phyloP scores from a whole-genome alignment of 345 rosid species.

The Litchi chinensis region DNA sequence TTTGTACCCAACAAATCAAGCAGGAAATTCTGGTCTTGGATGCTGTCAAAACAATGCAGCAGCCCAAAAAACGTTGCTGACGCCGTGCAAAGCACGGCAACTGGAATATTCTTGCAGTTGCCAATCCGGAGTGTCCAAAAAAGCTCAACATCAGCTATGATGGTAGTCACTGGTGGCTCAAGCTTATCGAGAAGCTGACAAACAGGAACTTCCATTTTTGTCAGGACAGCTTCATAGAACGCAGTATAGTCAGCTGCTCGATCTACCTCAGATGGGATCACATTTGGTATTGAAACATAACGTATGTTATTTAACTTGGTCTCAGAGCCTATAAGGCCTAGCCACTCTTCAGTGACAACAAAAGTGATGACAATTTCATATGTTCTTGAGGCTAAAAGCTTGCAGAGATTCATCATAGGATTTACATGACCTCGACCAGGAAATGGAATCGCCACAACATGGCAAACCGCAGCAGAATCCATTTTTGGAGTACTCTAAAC shows the following conservation, averaged over 20 bases:
- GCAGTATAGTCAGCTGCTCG: slow-evolving; percentile 25
- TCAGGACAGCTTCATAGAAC: slow-evolving; percentile 20
- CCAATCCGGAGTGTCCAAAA: slow-evolving; percentile 42
- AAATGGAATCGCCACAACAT: slow-evolving; percentile 21
- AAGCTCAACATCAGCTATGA: slow-evolving; percentile 40
- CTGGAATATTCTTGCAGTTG: slow-evolving; percentile 44
- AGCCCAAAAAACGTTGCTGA: slow-evolving; percentile 39
- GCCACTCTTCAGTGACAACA: slow-evolving; percentile 19
- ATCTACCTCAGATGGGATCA: slow-evolving; percentile 30
- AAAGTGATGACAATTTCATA: background rate
- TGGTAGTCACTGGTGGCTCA: slow-evolving; percentile 19
- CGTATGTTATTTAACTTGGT: slow-evolving; percentile 9
- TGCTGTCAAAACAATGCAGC: slow-evolving; percentile 27
- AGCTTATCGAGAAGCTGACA: slow-evolving; percentile 33
- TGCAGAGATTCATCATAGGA: slow-evolving; percentile 24
- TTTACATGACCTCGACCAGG: slow-evolving; percentile 22
- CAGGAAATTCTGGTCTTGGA: slow-evolving; percentile 31
- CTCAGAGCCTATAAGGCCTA: background rate
- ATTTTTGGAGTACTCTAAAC: background rate
- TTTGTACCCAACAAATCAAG: slow-evolving; percentile 33
- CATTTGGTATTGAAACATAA: slow-evolving; percentile 31
- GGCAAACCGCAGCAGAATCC: slow-evolving; percentile 10
- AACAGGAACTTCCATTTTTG: slow-evolving; percentile 32
- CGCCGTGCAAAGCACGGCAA: slow-evolving; percentile 53
- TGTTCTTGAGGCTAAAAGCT: background rate